A percentile compares a stretch with the other conserved stretches of the same genome.
phyloP scores from a whole-genome alignment of 2,329 filamentous ascomycete genomes.

The Daldinia sp. region DNA sequence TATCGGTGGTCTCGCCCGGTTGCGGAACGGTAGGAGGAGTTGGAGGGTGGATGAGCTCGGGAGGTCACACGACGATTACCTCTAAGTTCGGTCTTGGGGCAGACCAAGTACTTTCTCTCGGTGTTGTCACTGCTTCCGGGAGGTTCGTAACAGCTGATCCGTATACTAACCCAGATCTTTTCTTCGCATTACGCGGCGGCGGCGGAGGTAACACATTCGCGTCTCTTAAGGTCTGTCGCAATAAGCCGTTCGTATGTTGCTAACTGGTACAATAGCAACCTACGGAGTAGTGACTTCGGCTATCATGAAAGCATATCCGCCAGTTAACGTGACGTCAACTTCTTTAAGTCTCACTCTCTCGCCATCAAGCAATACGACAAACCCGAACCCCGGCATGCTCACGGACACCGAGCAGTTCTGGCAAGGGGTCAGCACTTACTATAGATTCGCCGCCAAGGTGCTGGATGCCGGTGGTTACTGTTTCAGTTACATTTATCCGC shows the following conservation, averaged over 20 bases:
- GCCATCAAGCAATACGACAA: constrained; percentile 12
- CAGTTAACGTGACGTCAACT: constrained; percentile 42
- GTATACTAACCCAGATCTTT: constrained; percentile 62
- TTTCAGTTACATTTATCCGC: constrained; percentile 54
- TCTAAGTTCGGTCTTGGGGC: constrained; percentile 63
- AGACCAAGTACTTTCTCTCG: constrained; percentile 63
- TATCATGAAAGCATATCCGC: constrained; percentile 51
- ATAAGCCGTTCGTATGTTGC: not conserved
- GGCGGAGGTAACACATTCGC: constrained; percentile 56
- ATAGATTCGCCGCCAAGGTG: constrained; percentile 51
- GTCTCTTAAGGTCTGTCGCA: not conserved
- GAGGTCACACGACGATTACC: constrained; percentile 62
- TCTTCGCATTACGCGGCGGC: constrained; percentile 66
- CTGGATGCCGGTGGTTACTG: constrained; percentile 54
- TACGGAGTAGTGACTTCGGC: constrained; percentile 51
- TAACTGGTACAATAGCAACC: constrained; percentile 40
- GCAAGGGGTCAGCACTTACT: constrained; percentile 52
- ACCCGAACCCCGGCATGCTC: constrained; percentile 26
- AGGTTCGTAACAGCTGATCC: constrained; percentile 59
- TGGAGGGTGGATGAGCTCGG: constrained; percentile 65
- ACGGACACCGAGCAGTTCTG: constrained; percentile 47
- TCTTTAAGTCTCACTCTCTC: constrained; percentile 42
- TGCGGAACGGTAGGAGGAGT: constrained; percentile 55
- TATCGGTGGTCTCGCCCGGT: constrained; percentile 51
- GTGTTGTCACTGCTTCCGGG: constrained; percentile 63